phyloP scores from a whole-genome alignment of 768 basidiomycete genomes.

The Lactarius trivialis region DNA sequence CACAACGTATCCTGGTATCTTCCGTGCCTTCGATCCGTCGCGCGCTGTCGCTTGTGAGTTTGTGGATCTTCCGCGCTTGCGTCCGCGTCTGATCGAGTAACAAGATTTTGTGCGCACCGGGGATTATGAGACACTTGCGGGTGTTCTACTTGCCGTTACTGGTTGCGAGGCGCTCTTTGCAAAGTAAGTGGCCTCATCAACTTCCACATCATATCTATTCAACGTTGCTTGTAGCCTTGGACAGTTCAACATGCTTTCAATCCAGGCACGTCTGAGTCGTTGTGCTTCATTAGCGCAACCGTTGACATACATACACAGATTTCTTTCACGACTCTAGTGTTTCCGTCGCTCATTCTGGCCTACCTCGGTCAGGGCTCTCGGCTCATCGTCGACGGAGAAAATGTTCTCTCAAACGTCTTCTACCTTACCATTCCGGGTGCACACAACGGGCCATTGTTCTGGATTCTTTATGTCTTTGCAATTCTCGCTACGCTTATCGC shows the following conservation, averaged over 20 bases:
- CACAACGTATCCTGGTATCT: slow-evolving; percentile 47
- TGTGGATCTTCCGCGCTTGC: not conserved
- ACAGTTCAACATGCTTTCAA: slow-evolving; percentile 57
- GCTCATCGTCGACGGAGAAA: slow-evolving; percentile 45
- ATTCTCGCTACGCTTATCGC: slow-evolving; percentile 61
- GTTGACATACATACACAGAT: slow-evolving; percentile 29
- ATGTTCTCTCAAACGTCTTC: slow-evolving; percentile 50
- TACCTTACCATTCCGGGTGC: slow-evolving; percentile 59
- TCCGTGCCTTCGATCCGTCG: slow-evolving; percentile 61
- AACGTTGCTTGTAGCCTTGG: slow-evolving; percentile 41
- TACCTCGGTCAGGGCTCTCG: slow-evolving; percentile 70
- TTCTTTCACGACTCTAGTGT: slow-evolving; percentile 48
- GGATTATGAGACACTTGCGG: slow-evolving; percentile 54
- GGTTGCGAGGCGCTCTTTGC: slow-evolving; percentile 66
- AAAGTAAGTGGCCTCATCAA: slow-evolving; percentile 34
- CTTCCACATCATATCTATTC: not conserved
- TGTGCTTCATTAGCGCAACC: not conserved
- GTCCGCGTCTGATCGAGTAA: not conserved
- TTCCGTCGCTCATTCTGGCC: slow-evolving; percentile 53
- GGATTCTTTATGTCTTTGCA: slow-evolving; percentile 59
- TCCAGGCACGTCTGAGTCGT: slow-evolving; percentile 35
- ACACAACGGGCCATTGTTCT: slow-evolving; percentile 48
- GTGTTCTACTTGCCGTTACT: slow-evolving; percentile 60
- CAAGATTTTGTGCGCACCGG: slow-evolving; percentile 59
- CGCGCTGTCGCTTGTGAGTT: slow-evolving; percentile 53